Evolutionary conservation across 2,329 filamentous ascomycete genomes (phyloP), one percentile per base, ranked within the genome.

Genomic region (Colletotrichum melonis): DNA sequence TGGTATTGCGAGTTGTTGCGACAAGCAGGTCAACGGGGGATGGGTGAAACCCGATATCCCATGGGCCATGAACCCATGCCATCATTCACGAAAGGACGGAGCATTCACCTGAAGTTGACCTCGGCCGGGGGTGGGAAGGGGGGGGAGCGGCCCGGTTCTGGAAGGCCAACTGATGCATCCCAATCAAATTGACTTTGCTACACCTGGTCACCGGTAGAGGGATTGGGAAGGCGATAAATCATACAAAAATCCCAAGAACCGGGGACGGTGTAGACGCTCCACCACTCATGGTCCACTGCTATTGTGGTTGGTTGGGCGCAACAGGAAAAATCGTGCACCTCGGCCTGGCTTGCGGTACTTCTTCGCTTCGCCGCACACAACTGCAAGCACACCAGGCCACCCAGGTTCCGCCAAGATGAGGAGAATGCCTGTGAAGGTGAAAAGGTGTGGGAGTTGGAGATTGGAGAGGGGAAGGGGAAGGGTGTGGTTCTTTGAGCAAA

Each of bases 151-250:
- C 35, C 38, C 49, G 32, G 46, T 52, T 30, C 59, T 52, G 38
- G 59, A 52, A 32, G 38, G 38, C 19, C 26, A 14, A 63, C 19
- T 32, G 67, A 26, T 46, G 57, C 58, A 69, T 72, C 59, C 57
- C 52, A 72, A 72, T 72, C 69, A 64, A 68, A 64, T 54, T 16
- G 30, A 22, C 49, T 67, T 38, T 28, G 38, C 59, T 55, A 54
- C 69, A 69, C 69, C 69, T 55, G 65, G 69, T 69, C 69, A 64
- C 69, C 65, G 69, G 69, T 72, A 38, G 63, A 69, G 46, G 59
- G 11, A 69, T 69, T 72, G 38, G 69, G 69, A 72, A 72, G 69
- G 62, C 67, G 65, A 55, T 56, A 19, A 42, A n/a, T 46, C 9
- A 24, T 6, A 30, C 46, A 30, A 59, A 52, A 38, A 63, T 68